Percentiles rank a stretch among this genome's conserved stretches.
Evolutionary conservation across 352 stramenopile species (phyloP).

Genomic region (Pythium brachiatum): DNA sequence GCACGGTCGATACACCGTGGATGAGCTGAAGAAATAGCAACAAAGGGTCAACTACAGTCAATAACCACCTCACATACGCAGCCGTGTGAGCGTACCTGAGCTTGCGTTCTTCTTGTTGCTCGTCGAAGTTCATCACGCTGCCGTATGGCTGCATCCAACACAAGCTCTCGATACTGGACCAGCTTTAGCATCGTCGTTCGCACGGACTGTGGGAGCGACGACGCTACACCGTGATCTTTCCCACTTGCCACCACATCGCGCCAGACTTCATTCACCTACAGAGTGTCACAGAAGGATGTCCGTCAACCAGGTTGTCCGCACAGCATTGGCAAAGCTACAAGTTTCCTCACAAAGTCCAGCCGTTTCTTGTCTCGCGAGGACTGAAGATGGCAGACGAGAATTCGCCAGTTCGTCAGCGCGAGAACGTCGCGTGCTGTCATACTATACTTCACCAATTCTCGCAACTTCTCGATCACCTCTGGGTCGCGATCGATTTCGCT

Average conservation of each 20-base stretch:
- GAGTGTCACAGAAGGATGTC: background rate
- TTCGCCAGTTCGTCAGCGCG: constrained; percentile 37
- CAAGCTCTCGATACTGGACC: constrained; percentile 34
- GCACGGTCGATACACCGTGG: constrained; percentile 44
- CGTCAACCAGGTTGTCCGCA: background rate
- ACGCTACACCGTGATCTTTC: background rate
- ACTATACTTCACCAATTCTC: constrained; percentile 41
- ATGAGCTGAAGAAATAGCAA: constrained; percentile 36
- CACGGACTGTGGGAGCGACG: constrained; percentile 14
- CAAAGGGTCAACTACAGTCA: no score
- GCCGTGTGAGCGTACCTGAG: constrained; percentile 29
- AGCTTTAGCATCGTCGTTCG: constrained; percentile 43
- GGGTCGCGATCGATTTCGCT: constrained; percentile 36
- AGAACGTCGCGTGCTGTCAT: constrained; percentile 26
- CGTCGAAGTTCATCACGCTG: constrained; percentile 28
- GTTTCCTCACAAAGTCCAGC: constrained; percentile 39
- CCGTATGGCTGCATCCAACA: constrained; percentile 29
- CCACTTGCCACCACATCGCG: background rate
- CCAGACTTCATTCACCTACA: constrained; percentile 20
- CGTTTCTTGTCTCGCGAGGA: constrained; percentile 28
- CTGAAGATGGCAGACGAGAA: constrained; percentile 41
- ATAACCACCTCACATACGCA: no score
- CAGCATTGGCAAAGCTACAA: background rate
- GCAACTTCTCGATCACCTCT: constrained; percentile 47
- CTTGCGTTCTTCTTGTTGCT: constrained; percentile 34